These are phyloP conservation scores for Musa itinerans DNA, from an alignment of 176 grass and related monocot genomes.

Conservation along the genomic window DNA sequence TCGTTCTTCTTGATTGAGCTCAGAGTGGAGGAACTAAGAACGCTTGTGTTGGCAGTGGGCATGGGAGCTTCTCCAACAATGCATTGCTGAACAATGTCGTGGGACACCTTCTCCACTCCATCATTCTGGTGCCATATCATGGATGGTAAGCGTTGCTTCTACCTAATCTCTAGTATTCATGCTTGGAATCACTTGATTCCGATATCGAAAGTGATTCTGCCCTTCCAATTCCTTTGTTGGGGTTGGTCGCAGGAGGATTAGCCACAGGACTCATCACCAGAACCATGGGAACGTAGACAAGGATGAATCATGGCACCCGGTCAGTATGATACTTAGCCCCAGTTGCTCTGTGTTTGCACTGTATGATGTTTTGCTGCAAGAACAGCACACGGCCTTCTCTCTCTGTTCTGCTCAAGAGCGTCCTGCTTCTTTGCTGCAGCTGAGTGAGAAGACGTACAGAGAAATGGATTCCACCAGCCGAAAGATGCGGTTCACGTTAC, in stretches of 20 bases:
- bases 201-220: no score
- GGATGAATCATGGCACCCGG: constrained; percentile 17
- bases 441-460: constrained; percentile 56
- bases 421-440: constrained; percentile 20
- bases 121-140: constrained; percentile 19
- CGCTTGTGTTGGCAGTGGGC: neutral
- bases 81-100: constrained; percentile 2
- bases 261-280: constrained; percentile 21
- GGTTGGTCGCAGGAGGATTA: constrained; percentile 6
- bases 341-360: no score
- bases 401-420: neutral
- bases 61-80: constrained; percentile 22
- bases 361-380: no score
- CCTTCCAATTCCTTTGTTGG: no score
- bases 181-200: no score
- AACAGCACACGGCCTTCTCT: no score
- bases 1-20: no score
- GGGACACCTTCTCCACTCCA: constrained; percentile 9
- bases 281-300: constrained; percentile 19
- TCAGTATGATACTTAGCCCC: neutral
- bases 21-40: no score
- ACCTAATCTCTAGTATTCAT: neutral
- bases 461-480: constrained; percentile 31
- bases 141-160: constrained; percentile 3
- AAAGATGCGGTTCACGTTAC: constrained; percentile 49